Percentiles rank a stretch among this genome's conserved stretches.
Evolutionary conservation across 2,329 filamentous ascomycete species (phyloP).

Genomic region (Penicillium sp.): DNA sequence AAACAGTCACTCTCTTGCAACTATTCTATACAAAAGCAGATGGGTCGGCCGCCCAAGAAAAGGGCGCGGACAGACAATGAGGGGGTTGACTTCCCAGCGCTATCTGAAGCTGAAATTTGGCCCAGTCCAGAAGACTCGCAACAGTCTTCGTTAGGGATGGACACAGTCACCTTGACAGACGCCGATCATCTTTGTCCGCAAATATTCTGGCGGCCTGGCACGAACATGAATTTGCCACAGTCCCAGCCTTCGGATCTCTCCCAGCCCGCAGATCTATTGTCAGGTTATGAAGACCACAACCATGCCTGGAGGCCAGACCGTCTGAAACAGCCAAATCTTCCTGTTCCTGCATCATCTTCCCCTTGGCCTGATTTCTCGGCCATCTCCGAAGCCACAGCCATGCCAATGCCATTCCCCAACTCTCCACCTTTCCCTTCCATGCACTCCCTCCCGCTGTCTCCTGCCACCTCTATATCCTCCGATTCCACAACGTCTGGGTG

Average conservation of each 20-base stretch:
- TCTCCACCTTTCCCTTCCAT: slow-evolving; percentile 17
- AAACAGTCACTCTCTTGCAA: slow-evolving; percentile 38
- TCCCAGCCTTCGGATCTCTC: slow-evolving; percentile 14
- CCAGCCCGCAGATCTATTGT: slow-evolving; percentile 15
- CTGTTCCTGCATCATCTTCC: slow-evolving; percentile 24
- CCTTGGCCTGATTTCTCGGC: slow-evolving; percentile 39
- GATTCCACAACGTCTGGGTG: slow-evolving; percentile 23
- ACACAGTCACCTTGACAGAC: slow-evolving; percentile 17
- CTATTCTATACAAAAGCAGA: slow-evolving; percentile 43
- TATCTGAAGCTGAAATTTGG: slow-evolving; percentile 18
- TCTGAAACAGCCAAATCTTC: slow-evolving; percentile 17
- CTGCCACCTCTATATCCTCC: slow-evolving; percentile 15
- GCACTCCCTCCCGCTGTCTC: slow-evolving; percentile 18
- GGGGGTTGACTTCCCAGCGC: slow-evolving; percentile 10
- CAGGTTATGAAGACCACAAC: slow-evolving; percentile 21
- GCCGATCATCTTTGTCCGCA: slow-evolving; percentile 24
- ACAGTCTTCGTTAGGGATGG: slow-evolving; percentile 13
- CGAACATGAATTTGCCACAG: slow-evolving; percentile 2
- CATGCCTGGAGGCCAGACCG: slow-evolving; percentile 21
- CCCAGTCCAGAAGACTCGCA: slow-evolving; percentile 17
- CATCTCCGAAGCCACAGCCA: slow-evolving; percentile 27
- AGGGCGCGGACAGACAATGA: slow-evolving; percentile 27
- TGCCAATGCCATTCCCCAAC: slow-evolving; percentile 18
- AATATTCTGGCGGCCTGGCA: slow-evolving; percentile 12
- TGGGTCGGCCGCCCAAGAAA: slow-evolving; percentile 42